Evolutionary conservation across 352 stramenopile genomes (phyloP).

Genomic region (Pythium grandisporangium): DNA sequence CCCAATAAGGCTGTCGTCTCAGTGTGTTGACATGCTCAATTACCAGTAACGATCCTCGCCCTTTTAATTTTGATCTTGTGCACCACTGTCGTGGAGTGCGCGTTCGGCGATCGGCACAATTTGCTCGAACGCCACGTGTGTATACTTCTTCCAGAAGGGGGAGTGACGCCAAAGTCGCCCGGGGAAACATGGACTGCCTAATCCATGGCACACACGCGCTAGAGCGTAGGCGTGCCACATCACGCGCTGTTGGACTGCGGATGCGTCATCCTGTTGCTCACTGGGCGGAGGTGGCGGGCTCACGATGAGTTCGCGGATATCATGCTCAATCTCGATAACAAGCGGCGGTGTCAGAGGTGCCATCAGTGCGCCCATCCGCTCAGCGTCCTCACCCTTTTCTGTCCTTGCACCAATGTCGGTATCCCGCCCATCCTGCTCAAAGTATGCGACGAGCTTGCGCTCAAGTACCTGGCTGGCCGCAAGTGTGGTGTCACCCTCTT

Average conservation of each 20-base stretch:
- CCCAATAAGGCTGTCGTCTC: too few relatives aligned
- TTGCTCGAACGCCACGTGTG: conserved; percentile 58
- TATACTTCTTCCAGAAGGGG: conserved; percentile 54
- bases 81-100: too few relatives aligned
- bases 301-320: conserved; percentile 26
- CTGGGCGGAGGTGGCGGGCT: conserved; percentile 10
- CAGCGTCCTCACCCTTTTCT: conserved; percentile 12
- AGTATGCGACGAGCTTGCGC: conserved; percentile 46
- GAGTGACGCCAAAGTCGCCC: conserved; percentile 53
- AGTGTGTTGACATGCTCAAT: too few relatives aligned
- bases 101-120: conserved; percentile 55
- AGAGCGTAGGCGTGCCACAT: conserved; percentile 61
- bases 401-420: neutral
- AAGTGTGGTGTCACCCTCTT: too few relatives aligned
- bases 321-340: conserved; percentile 31
- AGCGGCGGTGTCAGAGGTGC: conserved; percentile 34
- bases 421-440: conserved; percentile 53
- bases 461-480: conserved; percentile 15
- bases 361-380: conserved; percentile 30
- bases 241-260: neutral
- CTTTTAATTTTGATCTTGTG: too few relatives aligned
- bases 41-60: too few relatives aligned
- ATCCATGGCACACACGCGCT: conserved; percentile 68
- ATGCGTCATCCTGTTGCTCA: conserved; percentile 12
- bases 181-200: conserved; percentile 55